phyloP scores from a whole-genome alignment of 352 stramenopile species.

The Globisporangium megalacanthum region DNA sequence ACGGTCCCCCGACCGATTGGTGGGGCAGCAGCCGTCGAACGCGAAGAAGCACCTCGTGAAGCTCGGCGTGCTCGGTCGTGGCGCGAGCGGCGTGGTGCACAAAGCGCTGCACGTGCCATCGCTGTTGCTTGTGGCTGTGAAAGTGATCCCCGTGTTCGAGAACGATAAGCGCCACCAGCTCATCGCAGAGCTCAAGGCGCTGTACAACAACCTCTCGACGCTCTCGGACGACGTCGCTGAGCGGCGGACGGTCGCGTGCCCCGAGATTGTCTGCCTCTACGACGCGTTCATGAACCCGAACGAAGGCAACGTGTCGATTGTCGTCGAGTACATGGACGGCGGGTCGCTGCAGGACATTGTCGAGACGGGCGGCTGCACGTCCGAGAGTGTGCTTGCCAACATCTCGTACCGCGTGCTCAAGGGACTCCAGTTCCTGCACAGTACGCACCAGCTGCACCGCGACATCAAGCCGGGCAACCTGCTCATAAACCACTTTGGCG shows the following conservation, averaged over 20 bases:
- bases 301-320: conserved; percentile 88
- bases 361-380: conserved; percentile 80
- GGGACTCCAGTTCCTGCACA: conserved; percentile 87
- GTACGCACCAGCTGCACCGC: conserved; percentile 87
- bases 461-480: conserved; percentile 95
- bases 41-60: conserved; percentile 83
- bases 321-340: conserved; percentile 96
- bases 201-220: conserved; percentile 85
- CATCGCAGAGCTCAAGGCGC: conserved; percentile 78
- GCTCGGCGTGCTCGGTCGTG: conserved; percentile 70
- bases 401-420: conserved; percentile 86
- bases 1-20: conserved; percentile 42
- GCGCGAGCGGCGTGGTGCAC: conserved; percentile 85
- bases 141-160: conserved; percentile 89
- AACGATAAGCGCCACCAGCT: conserved; percentile 84
- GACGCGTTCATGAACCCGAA: conserved; percentile 93
- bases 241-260: conserved; percentile 50
- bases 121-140: conserved; percentile 86
- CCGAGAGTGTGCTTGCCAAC: conserved; percentile 85
- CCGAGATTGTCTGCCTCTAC: conserved; percentile 89
- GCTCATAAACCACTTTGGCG: conserved; percentile 89
- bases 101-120: conserved; percentile 88
- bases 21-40: conserved; percentile 36
- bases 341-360: conserved; percentile 92
- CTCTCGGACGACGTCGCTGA: conserved; percentile 46